These are phyloP conservation scores for Sporothrix variecibatus DNA, from an alignment of 2,329 filamentous ascomycete species.

Conservation along the genomic window DNA sequence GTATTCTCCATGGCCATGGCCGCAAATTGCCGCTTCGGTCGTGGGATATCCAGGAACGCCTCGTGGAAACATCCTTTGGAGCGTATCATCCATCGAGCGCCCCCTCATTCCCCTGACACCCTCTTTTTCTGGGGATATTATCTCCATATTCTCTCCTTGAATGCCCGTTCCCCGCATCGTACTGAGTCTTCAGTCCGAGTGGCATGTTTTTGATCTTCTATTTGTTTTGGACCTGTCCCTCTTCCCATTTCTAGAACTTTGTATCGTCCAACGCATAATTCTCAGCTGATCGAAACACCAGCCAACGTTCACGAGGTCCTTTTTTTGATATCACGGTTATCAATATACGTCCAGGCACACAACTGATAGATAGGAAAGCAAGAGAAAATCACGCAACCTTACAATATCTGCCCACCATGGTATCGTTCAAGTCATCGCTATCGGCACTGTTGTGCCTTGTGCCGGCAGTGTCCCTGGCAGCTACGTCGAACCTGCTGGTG, in stretches of 20 bases:
- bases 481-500: constrained; percentile 38
- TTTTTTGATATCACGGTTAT: not conserved
- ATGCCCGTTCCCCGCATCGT: not conserved
- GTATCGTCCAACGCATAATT: not conserved
- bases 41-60: not conserved
- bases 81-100: not conserved
- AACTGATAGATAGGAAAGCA: not conserved
- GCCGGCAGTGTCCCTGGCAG: constrained; percentile 25
- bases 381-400: not conserved
- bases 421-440: constrained; percentile 25
- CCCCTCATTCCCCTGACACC: not conserved
- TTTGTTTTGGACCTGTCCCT: constrained; percentile 5
- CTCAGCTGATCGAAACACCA: not conserved
- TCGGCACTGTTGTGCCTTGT: constrained; percentile 29
- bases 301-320: not conserved
- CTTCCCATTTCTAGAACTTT: not conserved
- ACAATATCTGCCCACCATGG: constrained; percentile 23
- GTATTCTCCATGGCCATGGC: not conserved
- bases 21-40: constrained; percentile 13
- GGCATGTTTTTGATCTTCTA: constrained; percentile 5
- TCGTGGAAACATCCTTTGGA: not conserved
- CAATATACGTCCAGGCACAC: not conserved
- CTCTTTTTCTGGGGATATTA: not conserved
- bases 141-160: not conserved
- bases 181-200: not conserved